Conservation (phyloP, 805 yeast species). For the Candida nemodendra region DNA sequence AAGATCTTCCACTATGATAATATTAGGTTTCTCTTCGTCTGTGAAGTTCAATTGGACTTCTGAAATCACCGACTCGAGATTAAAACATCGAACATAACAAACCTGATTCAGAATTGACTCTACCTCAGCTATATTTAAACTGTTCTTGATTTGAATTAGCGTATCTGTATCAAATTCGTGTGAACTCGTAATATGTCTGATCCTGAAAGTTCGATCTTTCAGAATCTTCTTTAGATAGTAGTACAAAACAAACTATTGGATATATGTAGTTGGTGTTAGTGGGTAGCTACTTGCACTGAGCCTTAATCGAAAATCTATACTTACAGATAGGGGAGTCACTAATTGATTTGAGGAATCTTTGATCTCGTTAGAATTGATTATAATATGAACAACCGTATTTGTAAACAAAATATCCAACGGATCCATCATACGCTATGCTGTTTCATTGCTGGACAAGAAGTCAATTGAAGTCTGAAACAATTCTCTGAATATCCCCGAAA, state of each 20-base stretch:
- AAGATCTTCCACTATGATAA: conserved; percentile 30
- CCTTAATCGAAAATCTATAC: too few species aligned
- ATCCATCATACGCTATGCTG: too few species aligned
- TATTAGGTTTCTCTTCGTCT: conserved; percentile 3
- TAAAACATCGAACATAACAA: conserved; percentile 15
- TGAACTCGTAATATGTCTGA: conserved; percentile 17
- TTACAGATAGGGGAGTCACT: conserved; percentile 16
- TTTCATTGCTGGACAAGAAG: too few species aligned
- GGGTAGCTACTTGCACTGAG: too few species aligned
- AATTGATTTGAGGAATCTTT: conserved; percentile 4
- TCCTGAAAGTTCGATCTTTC: conserved; percentile 4
- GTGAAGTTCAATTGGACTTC: conserved; percentile 7
- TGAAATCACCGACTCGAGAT: conserved; percentile 10
- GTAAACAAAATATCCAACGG: neutral
- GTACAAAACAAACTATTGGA: conserved; percentile 16
- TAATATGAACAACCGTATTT: conserved; percentile 11
- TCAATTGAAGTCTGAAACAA: too few species aligned
- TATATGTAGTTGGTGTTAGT: too few species aligned
- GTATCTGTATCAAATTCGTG: conserved; percentile 14
- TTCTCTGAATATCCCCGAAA: too few species aligned
- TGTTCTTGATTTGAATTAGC: conserved; percentile 3
- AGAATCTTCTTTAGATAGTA: conserved; percentile 15
- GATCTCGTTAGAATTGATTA: conserved; percentile 3
- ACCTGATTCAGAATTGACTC: conserved; percentile 8
- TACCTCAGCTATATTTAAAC: neutral